These are phyloP conservation scores for Dioscorea dumetorum DNA, from an alignment of 106 monocot species.

Conservation along the genomic window DNA sequence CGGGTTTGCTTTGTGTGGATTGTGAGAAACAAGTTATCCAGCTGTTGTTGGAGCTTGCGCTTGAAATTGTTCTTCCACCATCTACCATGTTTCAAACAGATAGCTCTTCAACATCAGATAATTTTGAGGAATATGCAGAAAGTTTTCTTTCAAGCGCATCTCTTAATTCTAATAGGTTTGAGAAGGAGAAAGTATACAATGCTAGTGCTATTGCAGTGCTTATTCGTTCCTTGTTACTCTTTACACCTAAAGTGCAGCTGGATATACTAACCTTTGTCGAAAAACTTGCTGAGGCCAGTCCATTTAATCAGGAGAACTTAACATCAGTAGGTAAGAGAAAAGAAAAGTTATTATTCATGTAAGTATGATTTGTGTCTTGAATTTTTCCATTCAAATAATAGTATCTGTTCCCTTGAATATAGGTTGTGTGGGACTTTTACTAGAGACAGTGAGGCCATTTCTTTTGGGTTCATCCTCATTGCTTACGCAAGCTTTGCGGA, in stretches of 20 bases:
- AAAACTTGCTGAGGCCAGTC: slow-evolving; percentile 66
- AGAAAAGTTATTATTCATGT: neutral
- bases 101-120: slow-evolving; percentile 29
- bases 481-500: slow-evolving; percentile 68
- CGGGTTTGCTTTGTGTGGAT: slow-evolving; percentile 83
- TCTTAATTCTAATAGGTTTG: slow-evolving; percentile 33
- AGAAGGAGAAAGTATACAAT: slow-evolving; percentile 73
- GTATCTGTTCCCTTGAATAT: slow-evolving; percentile 13
- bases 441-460: slow-evolving; percentile 82
- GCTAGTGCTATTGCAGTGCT: slow-evolving; percentile 77
- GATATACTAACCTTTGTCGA: slow-evolving; percentile 85
- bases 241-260: slow-evolving; percentile 90
- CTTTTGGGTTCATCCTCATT: slow-evolving; percentile 69
- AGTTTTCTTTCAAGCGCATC: slow-evolving; percentile 44
- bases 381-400: neutral
- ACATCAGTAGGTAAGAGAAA: slow-evolving; percentile 70
- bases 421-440: slow-evolving; percentile 91
- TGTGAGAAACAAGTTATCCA: slow-evolving; percentile 84
- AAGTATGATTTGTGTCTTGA: neutral
- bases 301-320: slow-evolving; percentile 92
- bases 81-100: slow-evolving; percentile 35
- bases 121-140: slow-evolving; percentile 22
- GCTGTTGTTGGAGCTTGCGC: slow-evolving; percentile 84
- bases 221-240: slow-evolving; percentile 70
- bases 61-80: slow-evolving; percentile 86